Evolutionary conservation across 208 protist genomes (phyloP), one percentile per base, ranked within the genome.

Genomic region (Leishmania tropica): DNA sequence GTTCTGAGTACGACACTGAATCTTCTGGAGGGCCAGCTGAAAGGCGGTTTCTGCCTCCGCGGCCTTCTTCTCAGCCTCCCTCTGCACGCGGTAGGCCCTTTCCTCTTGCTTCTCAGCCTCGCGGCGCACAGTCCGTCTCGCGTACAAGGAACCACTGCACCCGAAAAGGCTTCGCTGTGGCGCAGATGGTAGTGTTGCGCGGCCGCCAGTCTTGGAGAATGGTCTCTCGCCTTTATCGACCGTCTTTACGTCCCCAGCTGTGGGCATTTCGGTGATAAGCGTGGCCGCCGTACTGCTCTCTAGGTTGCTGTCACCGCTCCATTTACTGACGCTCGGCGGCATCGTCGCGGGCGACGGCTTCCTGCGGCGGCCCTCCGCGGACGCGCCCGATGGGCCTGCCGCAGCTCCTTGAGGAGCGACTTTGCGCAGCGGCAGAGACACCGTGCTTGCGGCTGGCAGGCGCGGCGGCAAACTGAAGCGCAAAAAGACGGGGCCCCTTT

Each of bases 1-100:
- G 19, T 83, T 53, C 35, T 82, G 76, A 10, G 89, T 93, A 64
- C 92, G 92, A 1, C 48, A 48, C 8, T 81, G 62, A 28, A 96
- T 83, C 7, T 17, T 62, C n/a, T 65, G 15, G 1, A 92, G 76
- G 3, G 77, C 83, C 0, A 24, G 72, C 58, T 92, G 65, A 64
- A 90, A 89, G 11, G 40, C 78, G 0, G 3, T 42, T 42, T 81
- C 71, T 7, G 75, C 80, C 40, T 84, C 79, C 51, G 31, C 81
- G 8, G 81, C 85, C 7, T 48, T 70, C 45, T 74, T 40, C 31
- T 75, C 81, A 2, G 40, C 79, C 24, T 78, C 56, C 58, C 45
- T 40, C 60, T 81, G 37, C 21, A 35, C 45, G 13, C 86, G 84
- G 78, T 84, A 84, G 17, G 48, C 42, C 60, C 71, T 13, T 42